These are phyloP conservation scores for Houttuynia cordata DNA, from an alignment of 164 flowering plant species.

Conservation along the genomic window DNA sequence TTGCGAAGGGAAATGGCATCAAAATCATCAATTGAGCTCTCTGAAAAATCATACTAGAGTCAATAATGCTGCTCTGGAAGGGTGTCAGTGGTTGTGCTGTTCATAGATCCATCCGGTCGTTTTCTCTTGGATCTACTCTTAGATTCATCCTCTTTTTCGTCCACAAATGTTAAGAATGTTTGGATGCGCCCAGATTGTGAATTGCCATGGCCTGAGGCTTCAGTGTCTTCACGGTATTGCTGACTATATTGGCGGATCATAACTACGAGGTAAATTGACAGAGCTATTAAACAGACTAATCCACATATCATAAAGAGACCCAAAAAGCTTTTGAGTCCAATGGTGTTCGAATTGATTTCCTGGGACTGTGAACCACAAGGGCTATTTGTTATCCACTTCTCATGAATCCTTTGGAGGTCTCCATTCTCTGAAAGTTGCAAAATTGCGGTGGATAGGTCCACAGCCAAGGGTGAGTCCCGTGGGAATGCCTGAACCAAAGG, in stretches of 20 bases:
- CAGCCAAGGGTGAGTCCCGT: constrained; percentile 65
- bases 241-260: constrained; percentile 28
- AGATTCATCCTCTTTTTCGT: constrained; percentile 32
- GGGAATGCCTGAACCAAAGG: constrained; percentile 52
- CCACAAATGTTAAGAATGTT: constrained; percentile 43
- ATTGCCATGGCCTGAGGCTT: constrained; percentile 15
- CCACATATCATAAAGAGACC: constrained; percentile 70
- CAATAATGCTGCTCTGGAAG: too few relatives aligned
- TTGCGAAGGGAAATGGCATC: too few relatives aligned
- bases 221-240: constrained; percentile 17
- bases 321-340: constrained; percentile 58
- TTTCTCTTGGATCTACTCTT: constrained; percentile 22
- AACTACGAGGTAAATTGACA: constrained; percentile 27
- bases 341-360: constrained; percentile 33
- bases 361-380: constrained; percentile 26
- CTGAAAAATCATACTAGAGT: too few relatives aligned
- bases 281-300: constrained; percentile 47
- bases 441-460: constrained; percentile 87
- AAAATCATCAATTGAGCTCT: too few relatives aligned
- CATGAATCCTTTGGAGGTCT: constrained; percentile 63
- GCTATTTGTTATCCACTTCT: constrained; percentile 47
- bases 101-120: not conserved
- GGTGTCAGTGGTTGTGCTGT: not conserved
- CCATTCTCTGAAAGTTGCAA: constrained; percentile 72
- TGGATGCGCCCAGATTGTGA: constrained; percentile 28